These are phyloP conservation scores for Fomitopsis pinicola DNA, from an alignment of 1,284 basidiomycete genomes.

Conservation along the genomic window DNA sequence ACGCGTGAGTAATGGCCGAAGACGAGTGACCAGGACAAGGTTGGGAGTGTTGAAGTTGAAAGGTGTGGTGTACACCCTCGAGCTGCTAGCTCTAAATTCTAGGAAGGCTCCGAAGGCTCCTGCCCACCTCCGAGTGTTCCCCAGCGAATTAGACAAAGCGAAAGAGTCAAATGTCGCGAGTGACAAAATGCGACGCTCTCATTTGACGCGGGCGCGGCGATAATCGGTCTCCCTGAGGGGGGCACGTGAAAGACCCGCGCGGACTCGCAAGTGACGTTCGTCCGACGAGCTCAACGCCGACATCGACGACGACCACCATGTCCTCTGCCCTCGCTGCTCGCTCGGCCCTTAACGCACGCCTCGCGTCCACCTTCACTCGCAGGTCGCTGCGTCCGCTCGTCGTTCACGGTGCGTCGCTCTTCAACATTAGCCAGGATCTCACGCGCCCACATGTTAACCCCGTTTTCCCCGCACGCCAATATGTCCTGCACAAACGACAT, in stretches of 20 bases:
- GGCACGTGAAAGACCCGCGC: slow-evolving; percentile 1
- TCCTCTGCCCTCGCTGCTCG: slow-evolving; percentile 46
- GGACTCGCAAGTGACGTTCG: background rate
- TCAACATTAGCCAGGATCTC: slow-evolving; percentile 24
- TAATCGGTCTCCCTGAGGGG: slow-evolving; percentile 5
- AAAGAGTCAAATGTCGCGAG: too few relatives aligned
- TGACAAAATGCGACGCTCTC: background rate
- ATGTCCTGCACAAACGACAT: background rate
- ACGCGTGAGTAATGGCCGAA: too few relatives aligned
- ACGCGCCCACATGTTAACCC: background rate
- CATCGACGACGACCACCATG: slow-evolving; percentile 35
- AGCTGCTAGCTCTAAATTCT: too few relatives aligned
- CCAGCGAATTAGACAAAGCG: too few relatives aligned
- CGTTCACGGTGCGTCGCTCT: slow-evolving; percentile 19
- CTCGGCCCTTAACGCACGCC: slow-evolving; percentile 42
- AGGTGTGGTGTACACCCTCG: too few relatives aligned
- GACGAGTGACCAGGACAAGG: too few relatives aligned
- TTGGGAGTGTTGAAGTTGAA: too few relatives aligned
- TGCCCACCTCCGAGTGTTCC: too few relatives aligned
- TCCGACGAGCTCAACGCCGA: slow-evolving; percentile 1
- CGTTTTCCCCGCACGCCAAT: background rate
- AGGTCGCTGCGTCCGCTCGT: slow-evolving; percentile 32
- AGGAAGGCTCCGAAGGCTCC: too few relatives aligned
- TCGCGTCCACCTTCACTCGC: slow-evolving; percentile 36
- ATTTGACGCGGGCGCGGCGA: slow-evolving; percentile 4